These are phyloP conservation scores for Aleurites moluccanus DNA, from an alignment of 441 rosid species.

Conservation along the genomic window DNA sequence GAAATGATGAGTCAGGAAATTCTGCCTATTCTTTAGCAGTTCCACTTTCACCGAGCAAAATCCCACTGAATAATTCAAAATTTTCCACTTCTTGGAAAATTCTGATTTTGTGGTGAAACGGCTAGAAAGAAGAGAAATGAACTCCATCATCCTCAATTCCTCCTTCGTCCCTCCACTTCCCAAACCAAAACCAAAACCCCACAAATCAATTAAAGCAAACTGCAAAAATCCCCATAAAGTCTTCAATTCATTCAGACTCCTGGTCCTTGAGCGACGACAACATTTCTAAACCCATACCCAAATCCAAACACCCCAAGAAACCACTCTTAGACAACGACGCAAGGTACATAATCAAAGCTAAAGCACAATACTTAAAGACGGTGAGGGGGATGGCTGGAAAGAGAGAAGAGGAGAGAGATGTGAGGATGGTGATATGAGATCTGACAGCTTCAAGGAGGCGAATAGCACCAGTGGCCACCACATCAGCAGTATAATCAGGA, in stretches of 20 bases:
- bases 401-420: conserved; percentile 50
- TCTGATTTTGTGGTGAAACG: not conserved
- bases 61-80: too few species aligned
- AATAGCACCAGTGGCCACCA: conserved; percentile 79
- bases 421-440: conserved; percentile 68
- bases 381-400: conserved; percentile 57
- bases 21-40: not conserved
- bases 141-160: conserved; percentile 17
- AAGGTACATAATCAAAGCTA: conserved; percentile 75
- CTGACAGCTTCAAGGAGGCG: conserved; percentile 84
- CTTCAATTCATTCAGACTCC: conserved; percentile 64
- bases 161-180: conserved; percentile 15
- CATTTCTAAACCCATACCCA: conserved; percentile 60
- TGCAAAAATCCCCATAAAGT: conserved; percentile 28
- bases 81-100: not conserved
- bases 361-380: conserved; percentile 63
- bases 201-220: conserved; percentile 23
- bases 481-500: conserved; percentile 82
- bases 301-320: conserved; percentile 55
- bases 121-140: not conserved
- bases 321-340: conserved; percentile 85
- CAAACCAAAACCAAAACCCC: not conserved
- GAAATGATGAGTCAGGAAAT: too few species aligned
- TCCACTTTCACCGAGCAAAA: not conserved
- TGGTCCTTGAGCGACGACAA: conserved; percentile 84